These are phyloP conservation scores for Scedosporium aurantiacum DNA, from an alignment of 2,329 filamentous ascomycete species.

Conservation along the genomic window DNA sequence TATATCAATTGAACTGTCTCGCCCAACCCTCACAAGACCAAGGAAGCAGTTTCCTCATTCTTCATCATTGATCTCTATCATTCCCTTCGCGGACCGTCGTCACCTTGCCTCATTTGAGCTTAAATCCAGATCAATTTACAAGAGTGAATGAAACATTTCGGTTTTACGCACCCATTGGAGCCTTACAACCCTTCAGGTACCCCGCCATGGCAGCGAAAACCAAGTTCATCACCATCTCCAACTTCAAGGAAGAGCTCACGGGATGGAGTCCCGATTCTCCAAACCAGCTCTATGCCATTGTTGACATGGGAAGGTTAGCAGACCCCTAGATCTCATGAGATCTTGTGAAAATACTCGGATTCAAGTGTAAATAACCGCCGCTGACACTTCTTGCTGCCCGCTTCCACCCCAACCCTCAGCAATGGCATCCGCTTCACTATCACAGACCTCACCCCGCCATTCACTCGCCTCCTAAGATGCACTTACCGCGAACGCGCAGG, in stretches of 20 bases:
- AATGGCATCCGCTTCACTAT: slow-evolving; percentile 93
- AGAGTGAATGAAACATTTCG: background rate
- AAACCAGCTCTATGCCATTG: slow-evolving; percentile 43
- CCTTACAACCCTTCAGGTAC: background rate
- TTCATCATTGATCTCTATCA: too few relatives aligned
- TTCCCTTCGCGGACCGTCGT: too few relatives aligned
- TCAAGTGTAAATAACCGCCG: background rate
- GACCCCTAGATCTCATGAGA: background rate
- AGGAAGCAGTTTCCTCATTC: too few relatives aligned
- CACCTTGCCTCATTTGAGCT: too few relatives aligned
- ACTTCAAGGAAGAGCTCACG: slow-evolving; percentile 36
- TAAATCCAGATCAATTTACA: too few relatives aligned
- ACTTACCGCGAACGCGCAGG: slow-evolving; percentile 66
- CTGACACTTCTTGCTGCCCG: background rate
- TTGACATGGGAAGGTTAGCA: slow-evolving; percentile 47
- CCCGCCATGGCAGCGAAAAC: slow-evolving; percentile 17
- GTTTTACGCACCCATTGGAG: background rate
- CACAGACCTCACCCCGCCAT: slow-evolving; percentile 62
- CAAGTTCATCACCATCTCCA: slow-evolving; percentile 39
- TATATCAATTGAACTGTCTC: too few relatives aligned
- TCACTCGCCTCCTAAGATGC: slow-evolving; percentile 61
- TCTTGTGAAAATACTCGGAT: background rate
- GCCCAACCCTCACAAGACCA: too few relatives aligned
- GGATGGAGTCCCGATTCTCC: slow-evolving; percentile 33
- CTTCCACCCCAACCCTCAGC: slow-evolving; percentile 31